These are phyloP conservation scores for Hysterium pulicare DNA, from an alignment of 2,329 filamentous ascomycete genomes.

Conservation along the genomic window DNA sequence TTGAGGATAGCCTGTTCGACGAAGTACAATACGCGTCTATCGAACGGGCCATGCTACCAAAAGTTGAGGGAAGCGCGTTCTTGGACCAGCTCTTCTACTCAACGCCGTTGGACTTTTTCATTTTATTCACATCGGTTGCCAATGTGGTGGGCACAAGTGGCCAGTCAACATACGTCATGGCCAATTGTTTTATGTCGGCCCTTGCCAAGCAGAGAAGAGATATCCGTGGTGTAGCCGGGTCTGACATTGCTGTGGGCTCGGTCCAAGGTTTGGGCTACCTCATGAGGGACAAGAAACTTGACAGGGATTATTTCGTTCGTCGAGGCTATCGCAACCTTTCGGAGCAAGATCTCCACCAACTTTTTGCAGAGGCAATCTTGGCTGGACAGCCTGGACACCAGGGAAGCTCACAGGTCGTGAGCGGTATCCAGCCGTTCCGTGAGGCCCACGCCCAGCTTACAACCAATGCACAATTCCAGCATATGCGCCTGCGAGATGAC, in stretches of 20 bases:
- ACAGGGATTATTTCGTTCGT: slow-evolving; percentile 2
- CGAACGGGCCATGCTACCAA: neutral
- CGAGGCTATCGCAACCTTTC: slow-evolving; percentile 5
- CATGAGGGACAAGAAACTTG: slow-evolving; percentile 1
- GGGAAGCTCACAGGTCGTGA: neutral
- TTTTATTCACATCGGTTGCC: slow-evolving; percentile 8
- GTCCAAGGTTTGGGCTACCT: slow-evolving; percentile 44
- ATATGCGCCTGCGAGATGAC: slow-evolving; percentile 5
- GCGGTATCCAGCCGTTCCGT: slow-evolving; percentile 2
- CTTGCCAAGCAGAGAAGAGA: slow-evolving; percentile 35
- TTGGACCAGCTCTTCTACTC: slow-evolving; percentile 3
- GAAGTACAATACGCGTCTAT: neutral
- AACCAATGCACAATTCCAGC: slow-evolving; percentile 5
- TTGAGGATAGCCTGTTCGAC: slow-evolving; percentile 1
- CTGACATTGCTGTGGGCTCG: slow-evolving; percentile 36
- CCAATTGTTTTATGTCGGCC: slow-evolving; percentile 35
- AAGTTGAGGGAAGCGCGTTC: slow-evolving; percentile 3
- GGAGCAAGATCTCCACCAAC: slow-evolving; percentile 5
- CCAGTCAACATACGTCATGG: slow-evolving; percentile 8
- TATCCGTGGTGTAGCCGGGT: slow-evolving; percentile 37
- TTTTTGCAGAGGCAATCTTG: slow-evolving; percentile 5
- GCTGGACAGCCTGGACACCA: slow-evolving; percentile 1
- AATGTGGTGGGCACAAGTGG: slow-evolving; percentile 2
- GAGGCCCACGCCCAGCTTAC: slow-evolving; percentile 3
- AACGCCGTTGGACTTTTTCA: slow-evolving; percentile 8